These are phyloP conservation scores for Begonia loranthoides DNA, from an alignment of 306 rosid species.

Conservation along the genomic window DNA sequence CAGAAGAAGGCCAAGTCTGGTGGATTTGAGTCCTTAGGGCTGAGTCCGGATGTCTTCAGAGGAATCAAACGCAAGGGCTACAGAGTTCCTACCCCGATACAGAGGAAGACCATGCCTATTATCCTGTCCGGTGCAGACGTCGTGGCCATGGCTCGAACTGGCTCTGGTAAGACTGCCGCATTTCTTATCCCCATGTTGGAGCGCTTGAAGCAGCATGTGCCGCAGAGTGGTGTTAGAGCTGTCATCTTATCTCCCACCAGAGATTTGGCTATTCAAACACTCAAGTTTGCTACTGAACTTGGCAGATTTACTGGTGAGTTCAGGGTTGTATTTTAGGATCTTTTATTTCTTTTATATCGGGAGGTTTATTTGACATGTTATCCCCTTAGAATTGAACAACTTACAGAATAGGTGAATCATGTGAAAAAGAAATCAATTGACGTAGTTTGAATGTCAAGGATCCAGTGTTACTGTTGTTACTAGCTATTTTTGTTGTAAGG, in stretches of 20 bases:
- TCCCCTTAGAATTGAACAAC: neutral
- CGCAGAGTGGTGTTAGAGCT: constrained; percentile 77
- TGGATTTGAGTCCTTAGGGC: constrained; percentile 71
- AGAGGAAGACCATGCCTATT: constrained; percentile 87
- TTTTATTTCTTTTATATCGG: neutral
- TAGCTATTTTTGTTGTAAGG: neutral
- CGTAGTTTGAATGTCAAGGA: neutral
- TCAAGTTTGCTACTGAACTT: constrained; percentile 71
- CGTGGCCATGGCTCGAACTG: constrained; percentile 97
- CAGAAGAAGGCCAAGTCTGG: constrained; percentile 63
- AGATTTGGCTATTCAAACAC: constrained; percentile 82
- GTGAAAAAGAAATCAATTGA: neutral
- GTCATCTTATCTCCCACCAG: constrained; percentile 76
- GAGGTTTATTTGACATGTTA: neutral
- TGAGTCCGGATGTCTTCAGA: constrained; percentile 40
- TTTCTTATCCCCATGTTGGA: constrained; percentile 83
- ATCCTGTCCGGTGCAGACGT: constrained; percentile 77
- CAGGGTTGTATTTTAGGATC: neutral
- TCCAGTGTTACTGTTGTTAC: constrained; percentile 1
- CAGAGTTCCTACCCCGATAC: constrained; percentile 84
- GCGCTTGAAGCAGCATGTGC: constrained; percentile 59
- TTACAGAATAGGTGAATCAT: neutral
- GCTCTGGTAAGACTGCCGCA: constrained; percentile 95
- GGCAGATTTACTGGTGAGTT: constrained; percentile 53
- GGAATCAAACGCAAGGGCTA: constrained; percentile 83